A percentile compares a stretch with the other conserved stretches of the same genome.
Evolutionary conservation across 805 yeast genomes (phyloP).

Genomic region (Tetrapisispora namnaoensis): DNA sequence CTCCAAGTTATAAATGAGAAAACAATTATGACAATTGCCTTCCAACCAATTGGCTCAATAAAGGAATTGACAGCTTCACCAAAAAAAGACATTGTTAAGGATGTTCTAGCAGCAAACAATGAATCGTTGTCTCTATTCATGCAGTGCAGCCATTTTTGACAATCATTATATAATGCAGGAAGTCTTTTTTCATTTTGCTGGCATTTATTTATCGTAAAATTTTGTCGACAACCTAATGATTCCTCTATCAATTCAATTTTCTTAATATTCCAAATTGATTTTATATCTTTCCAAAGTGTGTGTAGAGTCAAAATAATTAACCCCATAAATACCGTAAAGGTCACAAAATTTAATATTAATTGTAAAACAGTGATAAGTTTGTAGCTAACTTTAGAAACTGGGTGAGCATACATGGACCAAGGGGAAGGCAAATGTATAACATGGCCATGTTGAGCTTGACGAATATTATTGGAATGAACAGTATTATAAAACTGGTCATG

Average conservation of each 20-base stretch:
- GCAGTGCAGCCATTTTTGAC: conserved; percentile 56
- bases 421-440: conserved; percentile 39
- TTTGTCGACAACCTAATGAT: conserved; percentile 42
- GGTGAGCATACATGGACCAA: conserved; percentile 44
- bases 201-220: conserved; percentile 49
- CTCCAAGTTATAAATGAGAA: conserved; percentile 35
- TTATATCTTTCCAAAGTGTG: conserved; percentile 47
- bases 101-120: conserved; percentile 39
- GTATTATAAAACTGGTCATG: conserved; percentile 1
- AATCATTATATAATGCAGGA: conserved; percentile 48
- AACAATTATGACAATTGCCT: conserved; percentile 40
- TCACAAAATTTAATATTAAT: conserved; percentile 39
- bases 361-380: conserved; percentile 54
- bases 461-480: background rate
- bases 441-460: no score
- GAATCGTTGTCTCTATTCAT: conserved; percentile 45
- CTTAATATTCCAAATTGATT: conserved; percentile 37
- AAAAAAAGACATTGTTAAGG: conserved; percentile 50
- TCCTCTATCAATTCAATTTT: conserved; percentile 39
- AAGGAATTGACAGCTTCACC: conserved; percentile 54
- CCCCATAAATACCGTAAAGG: conserved; percentile 37
- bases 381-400: conserved; percentile 46
- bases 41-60: conserved; percentile 57
- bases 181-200: conserved; percentile 38
- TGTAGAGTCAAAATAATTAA: conserved; percentile 36